Evolutionary conservation across 2,329 filamentous ascomycete genomes (phyloP), one percentile per base, ranked within the genome.

Genomic region (Pseudomassariella vexata): DNA sequence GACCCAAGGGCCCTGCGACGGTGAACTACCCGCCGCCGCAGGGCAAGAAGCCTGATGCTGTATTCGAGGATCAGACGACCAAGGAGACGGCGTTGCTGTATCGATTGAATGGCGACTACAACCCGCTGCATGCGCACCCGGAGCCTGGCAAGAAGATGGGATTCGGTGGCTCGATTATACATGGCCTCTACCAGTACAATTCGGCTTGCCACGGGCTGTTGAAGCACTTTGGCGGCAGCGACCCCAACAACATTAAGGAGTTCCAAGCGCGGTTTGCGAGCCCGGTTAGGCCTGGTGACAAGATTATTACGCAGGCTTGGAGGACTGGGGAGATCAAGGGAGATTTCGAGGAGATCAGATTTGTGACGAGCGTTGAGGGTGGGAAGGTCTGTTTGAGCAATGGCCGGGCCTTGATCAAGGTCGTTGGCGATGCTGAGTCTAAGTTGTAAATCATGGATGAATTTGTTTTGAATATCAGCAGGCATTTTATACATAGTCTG

Each of bases 51-150:
- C 83, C 88, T 11, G 86, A 94, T 59, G 74, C 68, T 25, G 72
- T 78, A 5, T 74, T 84, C 45, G 73, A 76, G 48, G 73, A 82
- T 48, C 80, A 87, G 59, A 87, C 83, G 5, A 83, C 66, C 17
- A 53, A 65, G 32, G 78, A 89, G 63, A 85, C 85, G 5, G 77
- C 85, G 7, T 73, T 84, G 41, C 66, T 92, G 34, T 92, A 92
- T 60, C 75, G 86, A 41, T 73, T 95, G 30, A 95, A 94, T 49
- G 88, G 88, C 44, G 89, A 95, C 65, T 95, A 95, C 63, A 95
- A 95, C 66, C 89, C 88, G 18, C 78, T 95, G 21, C 88, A 95
- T 56, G 87, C 86, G 6, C 85, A 84, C 12, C 87, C 87, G 9
- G 85, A 87, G 61, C 85, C 87, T 0, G 87, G 87, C 39, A 63